Percentiles rank a stretch among this genome's conserved stretches.
phyloP scores from a whole-genome alignment of 768 basidiomycete genomes.

The Fomitopsis serialis region DNA sequence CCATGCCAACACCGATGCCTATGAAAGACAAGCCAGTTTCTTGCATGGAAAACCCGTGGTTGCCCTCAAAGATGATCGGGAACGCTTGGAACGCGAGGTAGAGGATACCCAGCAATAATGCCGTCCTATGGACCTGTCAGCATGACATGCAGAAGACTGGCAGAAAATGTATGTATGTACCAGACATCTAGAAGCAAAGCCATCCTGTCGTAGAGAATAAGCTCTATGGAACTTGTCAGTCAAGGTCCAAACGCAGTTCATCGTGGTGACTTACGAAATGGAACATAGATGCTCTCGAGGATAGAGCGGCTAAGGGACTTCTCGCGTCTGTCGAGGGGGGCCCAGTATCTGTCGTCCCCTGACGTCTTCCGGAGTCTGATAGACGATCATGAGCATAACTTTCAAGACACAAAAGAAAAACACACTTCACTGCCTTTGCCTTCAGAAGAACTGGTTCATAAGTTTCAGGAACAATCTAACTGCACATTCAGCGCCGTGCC shows the following conservation, averaged over 20 bases:
- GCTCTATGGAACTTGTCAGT: constrained; percentile 33
- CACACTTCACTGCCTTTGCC: constrained; percentile 50
- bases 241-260: not conserved
- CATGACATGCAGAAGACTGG: not conserved
- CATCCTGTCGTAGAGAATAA: constrained; percentile 67
- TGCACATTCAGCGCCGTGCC: not conserved
- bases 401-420: not conserved
- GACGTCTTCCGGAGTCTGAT: constrained; percentile 49
- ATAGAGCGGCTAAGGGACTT: constrained; percentile 43
- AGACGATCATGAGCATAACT: not conserved
- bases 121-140: constrained; percentile 24
- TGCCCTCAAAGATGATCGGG: constrained; percentile 42
- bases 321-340: constrained; percentile 51
- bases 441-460: constrained; percentile 57
- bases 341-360: constrained; percentile 47
- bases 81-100: constrained; percentile 53
- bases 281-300: constrained; percentile 54
- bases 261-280: constrained; percentile 53
- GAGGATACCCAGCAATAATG: constrained; percentile 37
- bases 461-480: constrained; percentile 67
- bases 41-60: constrained; percentile 51
- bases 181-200: constrained; percentile 66
- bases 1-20: constrained; percentile 46
- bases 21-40: constrained; percentile 43
- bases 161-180: constrained; percentile 31